Base-by-base conservation (phyloP, 2,329 filamentous ascomycete species). In the Microthyrium microscopicum region DNA sequence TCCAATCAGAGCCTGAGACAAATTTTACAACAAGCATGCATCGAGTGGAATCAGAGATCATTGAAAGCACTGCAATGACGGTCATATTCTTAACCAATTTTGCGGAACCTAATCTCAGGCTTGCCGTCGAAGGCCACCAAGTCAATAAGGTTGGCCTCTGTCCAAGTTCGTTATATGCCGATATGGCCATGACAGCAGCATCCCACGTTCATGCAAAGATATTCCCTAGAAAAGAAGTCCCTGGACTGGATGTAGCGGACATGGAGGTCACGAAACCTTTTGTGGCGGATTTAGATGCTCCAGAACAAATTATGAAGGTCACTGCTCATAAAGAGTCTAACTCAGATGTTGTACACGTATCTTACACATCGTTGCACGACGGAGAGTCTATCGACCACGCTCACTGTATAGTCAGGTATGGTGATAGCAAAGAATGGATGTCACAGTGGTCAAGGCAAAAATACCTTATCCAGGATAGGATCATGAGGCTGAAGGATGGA, bases 151-250 rank as follows among this genome's bases (percentile, higher is more conserved):
- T 22, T 5, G 15, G 19, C 12, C 22, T 26, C 7, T 30, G 26
- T 22, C 33, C 13, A 19, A 26, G 18, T 12, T 38, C 37, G n/a
- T 17, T 39, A 17, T 39, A 40, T 26, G 38, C 38, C 18, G 38
- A 40, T 22, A 38, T 38, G 25, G 38, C 38, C 13, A 26, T 26
- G 21, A 27, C 26, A 9, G 26, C 26, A 9, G 15, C 26, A 15
- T 15, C 12, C 13, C 17, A 29, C 15, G 26, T 16, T 9, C 17
- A 29, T 16, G 17, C 9, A 7, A 29, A 29, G 26, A 17, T 15
- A 8, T 16, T 12, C 13, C 26, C 26, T 9, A 29, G 24, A 12
- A 19, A 16, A 8, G 19, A 32, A 17, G 17, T 12, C 16, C 22
- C 26, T 5, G 15, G 17, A 5, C 29, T 35, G 33, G 25, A 21